These are phyloP conservation scores for Cucurbitaria berberidis DNA, from an alignment of 2,329 filamentous ascomycete genomes.

Conservation along the genomic window DNA sequence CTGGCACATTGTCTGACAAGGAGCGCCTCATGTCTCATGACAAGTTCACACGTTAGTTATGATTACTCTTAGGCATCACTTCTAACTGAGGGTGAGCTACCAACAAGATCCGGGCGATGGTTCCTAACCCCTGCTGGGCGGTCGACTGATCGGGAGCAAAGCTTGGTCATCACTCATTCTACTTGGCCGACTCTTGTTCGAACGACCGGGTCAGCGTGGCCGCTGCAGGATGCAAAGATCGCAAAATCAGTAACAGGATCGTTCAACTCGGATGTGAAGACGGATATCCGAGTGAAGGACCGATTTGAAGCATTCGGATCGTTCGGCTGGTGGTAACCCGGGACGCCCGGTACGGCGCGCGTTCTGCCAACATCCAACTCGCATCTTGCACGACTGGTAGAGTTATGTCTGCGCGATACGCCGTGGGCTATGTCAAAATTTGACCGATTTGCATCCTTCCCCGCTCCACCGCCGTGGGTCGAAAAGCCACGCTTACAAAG, in stretches of 20 bases:
- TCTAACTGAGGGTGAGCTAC: not conserved
- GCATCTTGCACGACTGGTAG: not conserved
- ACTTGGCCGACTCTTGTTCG: not conserved
- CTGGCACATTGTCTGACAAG: not conserved
- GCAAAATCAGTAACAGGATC: not conserved
- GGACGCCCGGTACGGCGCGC: constrained; percentile 5
- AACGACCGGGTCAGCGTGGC: not conserved
- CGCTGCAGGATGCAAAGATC: not conserved
- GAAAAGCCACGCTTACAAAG: not conserved
- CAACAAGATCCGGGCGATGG: not conserved
- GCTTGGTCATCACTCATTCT: not conserved
- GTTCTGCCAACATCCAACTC: not conserved
- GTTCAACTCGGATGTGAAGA: not conserved
- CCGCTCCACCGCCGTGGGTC: not conserved
- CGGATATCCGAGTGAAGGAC: not conserved
- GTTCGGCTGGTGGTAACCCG: constrained; percentile 15
- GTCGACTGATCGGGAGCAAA: not conserved
- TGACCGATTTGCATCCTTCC: not conserved
- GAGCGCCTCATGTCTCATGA: not conserved
- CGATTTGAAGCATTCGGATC: constrained; percentile 1
- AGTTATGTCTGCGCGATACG: too few species aligned
- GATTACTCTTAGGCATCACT: not conserved
- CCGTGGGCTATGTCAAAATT: too few species aligned
- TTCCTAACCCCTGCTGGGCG: not conserved
- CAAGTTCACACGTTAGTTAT: not conserved